Percentiles rank a stretch among this genome's conserved stretches.
Conservation (phyloP, 148 eudicot species). For the Fallopia convolvulus region DNA sequence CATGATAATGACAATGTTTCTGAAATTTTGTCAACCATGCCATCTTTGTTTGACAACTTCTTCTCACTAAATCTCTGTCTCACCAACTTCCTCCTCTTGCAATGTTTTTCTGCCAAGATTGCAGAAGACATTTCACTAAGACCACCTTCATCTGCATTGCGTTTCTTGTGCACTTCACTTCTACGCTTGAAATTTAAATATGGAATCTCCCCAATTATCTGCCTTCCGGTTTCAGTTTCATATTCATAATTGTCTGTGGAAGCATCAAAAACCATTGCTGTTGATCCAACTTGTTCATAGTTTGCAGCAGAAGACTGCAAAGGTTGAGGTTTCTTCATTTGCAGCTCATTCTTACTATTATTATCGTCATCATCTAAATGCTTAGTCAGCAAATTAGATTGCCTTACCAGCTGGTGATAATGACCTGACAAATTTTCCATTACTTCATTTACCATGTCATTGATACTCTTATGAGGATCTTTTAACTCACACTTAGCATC, state of each 20-base stretch:
- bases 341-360: not conserved
- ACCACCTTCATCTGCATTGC: not conserved
- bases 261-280: constrained; percentile 1
- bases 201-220: not conserved
- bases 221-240: not conserved
- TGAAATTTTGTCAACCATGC: not conserved
- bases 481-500: too few relatives aligned
- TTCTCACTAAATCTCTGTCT: not conserved
- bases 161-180: constrained; percentile 7
- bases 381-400: not conserved
- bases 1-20: not conserved
- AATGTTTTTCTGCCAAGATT: not conserved
- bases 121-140: not conserved
- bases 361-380: not conserved
- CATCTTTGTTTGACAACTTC: not conserved
- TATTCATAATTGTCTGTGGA: not conserved
- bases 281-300: not conserved
- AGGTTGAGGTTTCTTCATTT: not conserved
- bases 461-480: not conserved
- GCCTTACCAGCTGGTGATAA: not conserved
- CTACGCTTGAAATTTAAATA: constrained; percentile 10
- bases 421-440: constrained; percentile 14
- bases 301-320: not conserved
- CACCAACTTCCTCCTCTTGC: constrained; percentile 15
- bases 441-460: constrained; percentile 11